These are phyloP conservation scores for Nemophila menziesii DNA, from an alignment of 257 asterid genomes.

Conservation along the genomic window DNA sequence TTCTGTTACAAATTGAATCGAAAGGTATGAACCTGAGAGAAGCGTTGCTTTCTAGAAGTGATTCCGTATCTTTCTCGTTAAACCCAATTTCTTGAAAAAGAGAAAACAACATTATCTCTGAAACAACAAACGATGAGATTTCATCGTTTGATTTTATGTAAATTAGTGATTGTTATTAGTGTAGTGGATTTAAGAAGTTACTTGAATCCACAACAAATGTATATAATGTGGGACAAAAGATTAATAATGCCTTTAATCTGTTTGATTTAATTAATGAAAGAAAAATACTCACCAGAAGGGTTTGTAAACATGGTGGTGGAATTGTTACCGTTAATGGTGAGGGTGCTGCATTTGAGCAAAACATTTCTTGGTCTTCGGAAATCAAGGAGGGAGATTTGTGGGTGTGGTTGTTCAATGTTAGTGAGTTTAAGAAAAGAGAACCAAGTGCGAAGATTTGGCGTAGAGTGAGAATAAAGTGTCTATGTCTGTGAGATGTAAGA, in stretches of 20 bases:
- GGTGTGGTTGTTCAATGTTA: not conserved
- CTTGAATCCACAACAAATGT: no score
- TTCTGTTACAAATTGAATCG: conserved; percentile 36
- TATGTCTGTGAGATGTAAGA: conserved; percentile 1
- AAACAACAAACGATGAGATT: conserved; percentile 2
- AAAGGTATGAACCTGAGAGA: conserved; percentile 30
- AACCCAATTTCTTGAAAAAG: conserved; percentile 60
- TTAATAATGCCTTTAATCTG: no score
- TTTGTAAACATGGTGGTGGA: conserved; percentile 12
- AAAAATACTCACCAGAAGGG: conserved; percentile 25
- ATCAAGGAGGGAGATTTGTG: no score
- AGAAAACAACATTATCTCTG: conserved; percentile 39
- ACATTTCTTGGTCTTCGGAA: not conserved
- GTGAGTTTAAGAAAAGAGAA: conserved; percentile 6
- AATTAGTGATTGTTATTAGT: not conserved
- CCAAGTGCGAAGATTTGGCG: conserved; percentile 1
- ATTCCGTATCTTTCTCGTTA: conserved; percentile 41
- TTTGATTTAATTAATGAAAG: conserved; percentile 8
- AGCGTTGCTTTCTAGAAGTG: conserved; percentile 30
- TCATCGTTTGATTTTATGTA: no score
- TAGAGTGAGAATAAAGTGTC: not conserved
- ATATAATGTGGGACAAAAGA: no score
- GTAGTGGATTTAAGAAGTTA: no score
- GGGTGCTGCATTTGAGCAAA: conserved; percentile 24
- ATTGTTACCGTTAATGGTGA: conserved; percentile 13